phyloP scores from a whole-genome alignment of 73 alveolate genomes.

The Paramecium biaurelia region DNA sequence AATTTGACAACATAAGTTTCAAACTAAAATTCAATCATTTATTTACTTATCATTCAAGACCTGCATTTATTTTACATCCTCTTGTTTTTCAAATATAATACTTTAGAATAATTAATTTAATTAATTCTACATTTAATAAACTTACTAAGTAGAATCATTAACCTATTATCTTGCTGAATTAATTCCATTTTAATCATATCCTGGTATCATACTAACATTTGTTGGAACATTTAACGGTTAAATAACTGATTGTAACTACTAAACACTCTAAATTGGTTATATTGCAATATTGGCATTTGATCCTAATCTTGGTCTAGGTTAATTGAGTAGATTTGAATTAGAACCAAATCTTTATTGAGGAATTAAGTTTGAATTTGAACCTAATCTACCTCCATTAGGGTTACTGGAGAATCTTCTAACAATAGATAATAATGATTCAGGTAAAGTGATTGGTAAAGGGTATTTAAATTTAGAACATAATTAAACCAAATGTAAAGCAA shows the following conservation, averaged over 20 bases:
- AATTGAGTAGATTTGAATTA: neutral
- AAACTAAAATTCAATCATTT: neutral
- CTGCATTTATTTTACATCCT: neutral
- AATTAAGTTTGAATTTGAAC: neutral
- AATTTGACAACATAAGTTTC: neutral
- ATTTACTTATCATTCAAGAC: neutral
- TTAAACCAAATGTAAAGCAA: neutral
- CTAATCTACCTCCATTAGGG: neutral
- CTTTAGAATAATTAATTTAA: neutral
- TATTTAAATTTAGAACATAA: neutral
- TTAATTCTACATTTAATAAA: neutral
- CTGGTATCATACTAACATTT: neutral
- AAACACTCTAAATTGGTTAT: neutral
- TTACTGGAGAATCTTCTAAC: neutral
- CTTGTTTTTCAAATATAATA: neutral
- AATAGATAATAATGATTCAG: neutral
- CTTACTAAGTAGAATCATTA: neutral
- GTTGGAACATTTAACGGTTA: neutral
- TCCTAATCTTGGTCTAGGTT: neutral
- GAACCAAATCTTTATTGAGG: conserved; percentile 21
- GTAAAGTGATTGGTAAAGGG: neutral
- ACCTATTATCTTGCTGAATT: neutral
- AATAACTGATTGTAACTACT: neutral
- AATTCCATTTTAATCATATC: neutral
- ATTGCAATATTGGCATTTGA: neutral